A percentile compares a stretch with the other conserved stretches of the same genome.
Evolutionary conservation across 192 early-diverging fungal genomes (phyloP).

Genomic region (Entophlyctis luteolus): DNA sequence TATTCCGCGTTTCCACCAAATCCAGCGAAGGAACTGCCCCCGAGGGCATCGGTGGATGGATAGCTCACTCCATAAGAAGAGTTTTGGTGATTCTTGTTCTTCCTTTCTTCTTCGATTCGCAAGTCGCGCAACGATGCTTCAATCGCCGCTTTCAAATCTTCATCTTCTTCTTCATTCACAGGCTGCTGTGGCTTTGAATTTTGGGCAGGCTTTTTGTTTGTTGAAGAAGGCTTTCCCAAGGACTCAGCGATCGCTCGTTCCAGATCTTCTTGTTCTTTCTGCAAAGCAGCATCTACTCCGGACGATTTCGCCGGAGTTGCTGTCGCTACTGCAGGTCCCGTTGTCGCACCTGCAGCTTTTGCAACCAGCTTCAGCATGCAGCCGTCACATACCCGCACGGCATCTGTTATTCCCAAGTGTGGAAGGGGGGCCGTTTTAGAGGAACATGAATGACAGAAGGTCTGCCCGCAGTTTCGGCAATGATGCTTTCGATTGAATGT

Average conservation of each 20-base stretch:
- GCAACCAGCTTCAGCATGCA: conserved; percentile 75
- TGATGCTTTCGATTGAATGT: conserved; percentile 96
- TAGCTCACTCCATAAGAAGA: background rate
- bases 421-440: conserved; percentile 80
- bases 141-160: conserved; percentile 88
- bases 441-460: conserved; percentile 91
- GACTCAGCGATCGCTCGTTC: conserved; percentile 39
- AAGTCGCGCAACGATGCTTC: conserved; percentile 81
- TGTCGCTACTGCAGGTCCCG: conserved; percentile 2
- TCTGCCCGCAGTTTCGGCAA: conserved; percentile 93
- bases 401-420: conserved; percentile 78
- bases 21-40: conserved; percentile 11
- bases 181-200: background rate
- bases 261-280: conserved; percentile 46
- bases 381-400: conserved; percentile 92
- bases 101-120: conserved; percentile 30
- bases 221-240: conserved; percentile 24
- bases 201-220: background rate
- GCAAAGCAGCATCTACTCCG: conserved; percentile 6
- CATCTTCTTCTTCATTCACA: conserved; percentile 65
- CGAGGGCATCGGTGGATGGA: background rate
- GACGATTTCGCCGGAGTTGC: background rate
- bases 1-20: conserved; percentile 17
- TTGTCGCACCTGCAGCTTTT: conserved; percentile 28
- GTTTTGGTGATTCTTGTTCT: conserved; percentile 41